Evolutionary conservation across 2,329 filamentous ascomycete species (phyloP).

Genomic region (Aspergillus pseudoviridinutans): DNA sequence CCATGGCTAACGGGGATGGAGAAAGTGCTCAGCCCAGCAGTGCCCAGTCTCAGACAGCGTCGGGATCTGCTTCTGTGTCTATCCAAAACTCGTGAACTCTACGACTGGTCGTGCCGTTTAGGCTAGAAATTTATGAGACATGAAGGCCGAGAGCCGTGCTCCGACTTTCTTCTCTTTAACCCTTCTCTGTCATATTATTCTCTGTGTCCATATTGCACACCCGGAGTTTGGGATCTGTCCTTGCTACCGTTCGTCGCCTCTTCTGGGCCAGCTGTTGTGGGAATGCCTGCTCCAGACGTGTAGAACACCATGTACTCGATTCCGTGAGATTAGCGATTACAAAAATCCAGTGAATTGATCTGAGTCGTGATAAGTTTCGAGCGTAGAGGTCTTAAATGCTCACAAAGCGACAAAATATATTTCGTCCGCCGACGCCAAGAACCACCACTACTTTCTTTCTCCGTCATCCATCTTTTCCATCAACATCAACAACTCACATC

Average conservation of each 20-base stretch:
- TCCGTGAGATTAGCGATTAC: not conserved
- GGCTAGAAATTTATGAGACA: not conserved
- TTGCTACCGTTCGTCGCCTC: not conserved
- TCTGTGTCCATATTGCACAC: not conserved
- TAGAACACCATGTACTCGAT: not conserved
- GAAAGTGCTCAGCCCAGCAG: slow-evolving; percentile 22
- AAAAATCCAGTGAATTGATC: not conserved
- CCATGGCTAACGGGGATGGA: slow-evolving; percentile 18
- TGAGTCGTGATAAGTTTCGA: not conserved
- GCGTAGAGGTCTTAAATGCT: not conserved
- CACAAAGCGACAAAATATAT: not conserved
- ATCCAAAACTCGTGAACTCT: slow-evolving; percentile 13
- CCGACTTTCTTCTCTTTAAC: not conserved
- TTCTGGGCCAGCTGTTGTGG: not conserved
- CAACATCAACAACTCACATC: not conserved
- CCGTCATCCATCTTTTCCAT: not conserved
- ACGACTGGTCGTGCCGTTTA: not conserved
- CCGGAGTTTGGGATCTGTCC: not conserved
- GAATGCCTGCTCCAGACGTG: not conserved
- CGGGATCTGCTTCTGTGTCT: slow-evolving; percentile 23
- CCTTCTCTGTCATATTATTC: not conserved
- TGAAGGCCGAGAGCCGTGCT: not conserved
- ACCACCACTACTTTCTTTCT: not conserved
- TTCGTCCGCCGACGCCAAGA: not conserved
- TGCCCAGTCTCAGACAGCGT: slow-evolving; percentile 29